Base-by-base conservation (phyloP, 2,329 filamentous ascomycete genomes). In the Clathrospora elynae region DNA sequence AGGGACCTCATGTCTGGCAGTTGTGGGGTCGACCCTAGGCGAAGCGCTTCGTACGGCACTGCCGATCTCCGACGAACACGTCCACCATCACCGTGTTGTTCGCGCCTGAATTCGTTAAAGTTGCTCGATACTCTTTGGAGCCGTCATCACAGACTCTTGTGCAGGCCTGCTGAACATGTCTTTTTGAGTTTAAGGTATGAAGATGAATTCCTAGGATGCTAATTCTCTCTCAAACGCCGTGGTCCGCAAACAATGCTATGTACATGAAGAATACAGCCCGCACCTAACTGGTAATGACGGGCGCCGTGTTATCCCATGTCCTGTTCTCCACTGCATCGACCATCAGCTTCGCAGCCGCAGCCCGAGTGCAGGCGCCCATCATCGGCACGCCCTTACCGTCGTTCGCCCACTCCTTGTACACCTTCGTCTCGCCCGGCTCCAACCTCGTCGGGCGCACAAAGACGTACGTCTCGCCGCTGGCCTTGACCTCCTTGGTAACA, bases 361-460 rank as follows among this genome's bases (percentile, higher is more conserved):
- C 51, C 54, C 67, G 62, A 17, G 62, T 67, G 4, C 64, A 51
- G 13, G 50, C 67, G 6, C 71, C 66, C 57, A 78, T 62, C 55
- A 76, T 64, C 1, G 68, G 59, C 2, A 71, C 66, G 0, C 72
- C 74, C 37, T 70, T 64, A 0, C 77, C 78, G 25, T 73, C 50
- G 3, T 76, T 70, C 1, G 68, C 67, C 51, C 68, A 74, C 23
- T 73, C 65, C 46, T 66, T 73, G 17, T 78, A 62, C 2, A 59
- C 43, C 39, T 43, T 53, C 1, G 57, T 57, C 3, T 70, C 68
- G 0, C 68, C 73, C 2, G 74, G 73, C 2, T 67, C 66, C 47
- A 80, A 58, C 37, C 75, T 71, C 2, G 64, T 61, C 3, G 77
- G 74, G 2, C 75, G 65, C 4, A 74, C 74, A n/a, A 79, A 36